Conservation (phyloP, 192 early-diverging fungal species). For the Coemansia sp. region DNA sequence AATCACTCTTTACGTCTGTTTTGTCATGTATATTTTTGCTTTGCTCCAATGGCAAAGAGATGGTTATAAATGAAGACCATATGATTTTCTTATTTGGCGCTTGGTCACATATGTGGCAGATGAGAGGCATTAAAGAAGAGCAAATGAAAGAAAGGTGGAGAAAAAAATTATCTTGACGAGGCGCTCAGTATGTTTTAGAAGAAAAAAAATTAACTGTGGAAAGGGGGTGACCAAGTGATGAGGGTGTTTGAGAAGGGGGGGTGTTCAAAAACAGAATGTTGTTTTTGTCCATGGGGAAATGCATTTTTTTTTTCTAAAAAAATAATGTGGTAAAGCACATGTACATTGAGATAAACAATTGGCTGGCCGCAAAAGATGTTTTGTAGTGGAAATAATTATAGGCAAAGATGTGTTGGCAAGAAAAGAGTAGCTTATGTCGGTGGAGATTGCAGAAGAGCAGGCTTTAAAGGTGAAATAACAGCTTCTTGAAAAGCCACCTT, state of each 20-base stretch:
- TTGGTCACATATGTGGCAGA: slow-evolving; percentile 6
- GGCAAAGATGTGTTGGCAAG: neutral
- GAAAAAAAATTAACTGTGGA: too few relatives aligned
- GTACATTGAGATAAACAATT: too few relatives aligned
- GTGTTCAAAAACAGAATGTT: slow-evolving; percentile 5
- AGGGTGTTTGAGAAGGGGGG: neutral
- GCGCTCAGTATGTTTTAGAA: too few relatives aligned
- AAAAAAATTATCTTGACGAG: too few relatives aligned
- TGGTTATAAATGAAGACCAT: slow-evolving; percentile 11
- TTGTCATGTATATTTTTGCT: neutral
- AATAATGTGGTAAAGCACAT: slow-evolving; percentile 6
- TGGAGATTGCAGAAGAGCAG: too few relatives aligned
- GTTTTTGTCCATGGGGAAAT: slow-evolving; percentile 5
- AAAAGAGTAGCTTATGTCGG: slow-evolving; percentile 1
- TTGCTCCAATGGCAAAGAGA: neutral
- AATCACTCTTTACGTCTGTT: too few relatives aligned
- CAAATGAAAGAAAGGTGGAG: too few relatives aligned
- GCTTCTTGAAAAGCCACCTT: too few relatives aligned
- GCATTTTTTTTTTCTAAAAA: neutral
- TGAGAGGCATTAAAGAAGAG: neutral
- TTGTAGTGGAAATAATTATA: too few relatives aligned
- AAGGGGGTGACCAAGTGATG: too few relatives aligned
- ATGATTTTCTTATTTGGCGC: slow-evolving; percentile 7
- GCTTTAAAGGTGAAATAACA: too few relatives aligned
- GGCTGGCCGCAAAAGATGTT: too few relatives aligned